Evolutionary conservation across 768 basidiomycete species (phyloP).

Genomic region (Pholiota molesta): DNA sequence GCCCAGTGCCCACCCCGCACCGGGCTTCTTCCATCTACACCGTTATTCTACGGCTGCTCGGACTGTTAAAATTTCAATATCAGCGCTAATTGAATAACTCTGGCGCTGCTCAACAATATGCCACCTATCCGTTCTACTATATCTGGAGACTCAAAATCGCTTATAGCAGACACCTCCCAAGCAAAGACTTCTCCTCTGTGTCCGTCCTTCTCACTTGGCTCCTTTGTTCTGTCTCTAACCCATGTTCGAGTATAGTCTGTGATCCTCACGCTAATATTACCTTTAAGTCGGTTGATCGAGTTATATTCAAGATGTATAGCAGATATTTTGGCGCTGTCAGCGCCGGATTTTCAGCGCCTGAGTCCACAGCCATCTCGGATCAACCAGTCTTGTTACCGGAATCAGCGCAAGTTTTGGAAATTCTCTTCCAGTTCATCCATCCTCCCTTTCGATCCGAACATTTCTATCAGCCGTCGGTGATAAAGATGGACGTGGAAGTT

Average conservation of each 20-base stretch:
- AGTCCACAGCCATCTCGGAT: neutral
- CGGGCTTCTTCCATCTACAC: too few relatives aligned
- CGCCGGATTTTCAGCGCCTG: constrained; percentile 5
- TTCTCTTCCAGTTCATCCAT: constrained; percentile 16
- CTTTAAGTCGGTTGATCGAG: neutral
- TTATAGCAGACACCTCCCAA: too few relatives aligned
- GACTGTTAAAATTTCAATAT: too few relatives aligned
- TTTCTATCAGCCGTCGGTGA: constrained; percentile 8
- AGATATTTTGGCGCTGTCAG: neutral
- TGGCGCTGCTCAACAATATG: too few relatives aligned
- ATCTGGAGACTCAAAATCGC: too few relatives aligned
- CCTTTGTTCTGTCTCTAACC: too few relatives aligned
- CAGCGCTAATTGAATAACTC: too few relatives aligned
- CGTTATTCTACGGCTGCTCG: too few relatives aligned
- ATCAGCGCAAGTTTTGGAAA: constrained; percentile 5
- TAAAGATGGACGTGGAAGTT: constrained; percentile 3
- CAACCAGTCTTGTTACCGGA: constrained; percentile 2
- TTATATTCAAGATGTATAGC: neutral
- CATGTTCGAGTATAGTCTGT: neutral
- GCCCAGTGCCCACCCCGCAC: too few relatives aligned
- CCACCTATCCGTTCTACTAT: too few relatives aligned
- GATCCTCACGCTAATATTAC: neutral
- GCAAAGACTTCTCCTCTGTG: too few relatives aligned
- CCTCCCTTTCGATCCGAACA: neutral
- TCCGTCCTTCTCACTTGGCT: too few relatives aligned